phyloP scores from a whole-genome alignment of 345 rosid genomes.

The Salix koriyanagi region DNA sequence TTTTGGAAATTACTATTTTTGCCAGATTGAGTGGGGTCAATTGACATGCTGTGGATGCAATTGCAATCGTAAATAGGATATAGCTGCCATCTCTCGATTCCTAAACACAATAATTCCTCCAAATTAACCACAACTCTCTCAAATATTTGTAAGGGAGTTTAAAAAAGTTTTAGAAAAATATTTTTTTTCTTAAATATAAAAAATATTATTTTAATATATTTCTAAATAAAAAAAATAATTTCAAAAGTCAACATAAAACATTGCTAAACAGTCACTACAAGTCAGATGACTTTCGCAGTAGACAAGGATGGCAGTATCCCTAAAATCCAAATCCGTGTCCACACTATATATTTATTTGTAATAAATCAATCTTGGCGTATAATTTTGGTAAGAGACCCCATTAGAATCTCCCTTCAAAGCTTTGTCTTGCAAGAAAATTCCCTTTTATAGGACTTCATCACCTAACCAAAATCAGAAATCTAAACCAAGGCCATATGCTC shows the following conservation, averaged over 20 bases:
- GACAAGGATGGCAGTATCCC: neutral
- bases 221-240: neutral
- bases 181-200: too few relatives aligned
- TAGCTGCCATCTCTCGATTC: neutral
- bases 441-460: neutral
- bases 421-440: neutral
- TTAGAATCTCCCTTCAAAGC: slow-evolving; percentile 6
- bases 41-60: neutral
- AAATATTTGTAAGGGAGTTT: neutral
- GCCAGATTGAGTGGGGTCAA: too few relatives aligned
- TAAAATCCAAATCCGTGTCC: neutral
- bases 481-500: neutral
- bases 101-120: neutral
- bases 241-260: too few relatives aligned
- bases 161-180: too few relatives aligned
- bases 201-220: too few relatives aligned
- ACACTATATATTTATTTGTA: too few relatives aligned
- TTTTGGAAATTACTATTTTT: too few relatives aligned
- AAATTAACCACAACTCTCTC: neutral
- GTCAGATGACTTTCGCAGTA: neutral
- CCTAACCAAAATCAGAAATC: neutral
- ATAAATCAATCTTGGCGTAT: neutral
- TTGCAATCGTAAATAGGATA: neutral
- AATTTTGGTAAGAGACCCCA: neutral
- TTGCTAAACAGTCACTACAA: too few relatives aligned